These are phyloP conservation scores for Elongisporangium undulatum DNA, from an alignment of 352 stramenopile species.

Conservation along the genomic window DNA sequence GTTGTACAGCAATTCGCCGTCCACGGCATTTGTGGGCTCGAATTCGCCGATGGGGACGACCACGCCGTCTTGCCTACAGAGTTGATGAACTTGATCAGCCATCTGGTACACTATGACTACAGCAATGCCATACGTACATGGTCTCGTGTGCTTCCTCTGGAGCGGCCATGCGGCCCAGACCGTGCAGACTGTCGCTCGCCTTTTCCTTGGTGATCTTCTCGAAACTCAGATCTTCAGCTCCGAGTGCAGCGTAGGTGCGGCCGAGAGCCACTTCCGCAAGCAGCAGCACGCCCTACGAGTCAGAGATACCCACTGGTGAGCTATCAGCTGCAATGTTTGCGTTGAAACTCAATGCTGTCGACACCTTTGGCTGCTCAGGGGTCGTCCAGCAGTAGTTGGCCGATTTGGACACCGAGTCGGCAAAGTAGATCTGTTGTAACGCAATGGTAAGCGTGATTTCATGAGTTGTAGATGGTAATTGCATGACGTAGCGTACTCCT, in stretches of 20 bases:
- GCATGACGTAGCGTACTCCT: constrained; percentile 36
- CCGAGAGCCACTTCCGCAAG: constrained; percentile 65
- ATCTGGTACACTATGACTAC: background rate
- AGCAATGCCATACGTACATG: constrained; percentile 18
- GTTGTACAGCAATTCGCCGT: constrained; percentile 63
- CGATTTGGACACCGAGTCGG: constrained; percentile 77
- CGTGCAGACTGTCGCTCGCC: constrained; percentile 41
- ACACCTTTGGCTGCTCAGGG: constrained; percentile 43
- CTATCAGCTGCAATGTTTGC: background rate
- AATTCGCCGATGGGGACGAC: constrained; percentile 56
- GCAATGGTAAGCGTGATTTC: constrained; percentile 3
- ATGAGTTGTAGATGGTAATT: background rate
- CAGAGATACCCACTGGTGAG: background rate
- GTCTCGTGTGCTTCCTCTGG: constrained; percentile 33
- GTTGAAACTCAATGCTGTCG: background rate
- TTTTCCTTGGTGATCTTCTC: constrained; percentile 20
- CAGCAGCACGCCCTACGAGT: constrained; percentile 42
- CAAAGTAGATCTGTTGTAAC: constrained; percentile 73
- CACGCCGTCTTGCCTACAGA: constrained; percentile 34
- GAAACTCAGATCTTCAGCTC: constrained; percentile 54
- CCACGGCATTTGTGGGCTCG: constrained; percentile 29
- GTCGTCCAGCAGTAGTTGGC: constrained; percentile 82
- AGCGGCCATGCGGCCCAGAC: constrained; percentile 52
- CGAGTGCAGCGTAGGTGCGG: constrained; percentile 31
- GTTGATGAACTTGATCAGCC: background rate